phyloP scores from a whole-genome alignment of 768 basidiomycete genomes.

The Tubosaeta sp. region DNA sequence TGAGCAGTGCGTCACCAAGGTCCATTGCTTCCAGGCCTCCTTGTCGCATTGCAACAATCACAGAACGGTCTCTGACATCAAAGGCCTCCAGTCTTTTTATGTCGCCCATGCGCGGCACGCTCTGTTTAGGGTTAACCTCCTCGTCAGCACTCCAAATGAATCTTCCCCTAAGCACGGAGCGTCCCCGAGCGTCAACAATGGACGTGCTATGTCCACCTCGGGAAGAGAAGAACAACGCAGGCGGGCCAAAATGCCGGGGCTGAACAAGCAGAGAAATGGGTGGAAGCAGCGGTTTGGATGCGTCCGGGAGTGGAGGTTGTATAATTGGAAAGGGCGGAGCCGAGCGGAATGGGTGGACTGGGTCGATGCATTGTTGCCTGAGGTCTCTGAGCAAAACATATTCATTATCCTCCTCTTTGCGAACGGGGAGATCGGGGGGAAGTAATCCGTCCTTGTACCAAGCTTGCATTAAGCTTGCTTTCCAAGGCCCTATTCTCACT shows the following conservation, averaged over 20 bases:
- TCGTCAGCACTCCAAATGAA: constrained; percentile 77
- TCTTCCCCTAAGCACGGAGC: constrained; percentile 77
- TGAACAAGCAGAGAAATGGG: constrained; percentile 78
- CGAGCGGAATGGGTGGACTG: constrained; percentile 68
- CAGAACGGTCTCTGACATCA: constrained; percentile 68
- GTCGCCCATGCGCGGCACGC: constrained; percentile 62
- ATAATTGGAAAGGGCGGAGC: constrained; percentile 41
- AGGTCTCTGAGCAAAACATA: constrained; percentile 71
- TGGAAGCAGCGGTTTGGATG: constrained; percentile 52
- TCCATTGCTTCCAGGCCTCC: constrained; percentile 82
- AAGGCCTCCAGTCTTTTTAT: constrained; percentile 81
- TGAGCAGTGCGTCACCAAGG: constrained; percentile 71
- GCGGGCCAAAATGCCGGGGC: constrained; percentile 80
- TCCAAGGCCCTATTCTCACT: constrained; percentile 70
- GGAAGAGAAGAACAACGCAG: constrained; percentile 81
- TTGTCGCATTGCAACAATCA: constrained; percentile 82
- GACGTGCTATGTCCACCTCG: constrained; percentile 88
- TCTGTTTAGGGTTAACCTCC: constrained; percentile 34
- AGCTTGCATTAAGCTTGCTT: constrained; percentile 79
- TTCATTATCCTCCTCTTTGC: constrained; percentile 67
- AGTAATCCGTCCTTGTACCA: constrained; percentile 86
- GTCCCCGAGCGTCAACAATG: constrained; percentile 81
- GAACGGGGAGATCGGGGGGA: constrained; percentile 77
- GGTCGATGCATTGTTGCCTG: constrained; percentile 73
- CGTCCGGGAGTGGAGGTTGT: constrained; percentile 28